Conservation (phyloP, 768 basidiomycete genomes). For the Leccinum uliginosum region DNA sequence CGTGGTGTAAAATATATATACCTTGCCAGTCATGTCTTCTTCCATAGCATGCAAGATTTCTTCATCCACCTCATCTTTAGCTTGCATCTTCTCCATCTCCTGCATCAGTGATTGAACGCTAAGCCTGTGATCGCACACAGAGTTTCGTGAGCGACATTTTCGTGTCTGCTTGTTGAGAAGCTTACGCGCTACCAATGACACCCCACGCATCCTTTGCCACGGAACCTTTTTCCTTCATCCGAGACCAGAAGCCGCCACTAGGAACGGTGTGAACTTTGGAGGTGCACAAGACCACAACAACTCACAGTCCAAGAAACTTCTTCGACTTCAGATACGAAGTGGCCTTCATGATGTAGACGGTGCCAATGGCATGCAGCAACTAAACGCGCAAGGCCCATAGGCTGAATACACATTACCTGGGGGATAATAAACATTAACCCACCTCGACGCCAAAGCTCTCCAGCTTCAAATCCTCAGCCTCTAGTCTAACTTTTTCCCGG, state of each 20-base stretch:
- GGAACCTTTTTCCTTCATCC: constrained; percentile 90
- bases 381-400: constrained; percentile 22
- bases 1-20: constrained; percentile 25
- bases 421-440: constrained; percentile 17
- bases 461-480: constrained; percentile 92
- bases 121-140: constrained; percentile 29
- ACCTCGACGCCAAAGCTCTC: constrained; percentile 98
- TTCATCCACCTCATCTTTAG: constrained; percentile 83
- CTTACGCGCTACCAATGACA: constrained; percentile 92
- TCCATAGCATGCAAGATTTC: constrained; percentile 84
- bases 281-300: constrained; percentile 15
- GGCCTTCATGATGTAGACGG: constrained; percentile 90
- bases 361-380: constrained; percentile 88
- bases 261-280: constrained; percentile 7
- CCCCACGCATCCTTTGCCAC: constrained; percentile 97
- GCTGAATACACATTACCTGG: constrained; percentile 3
- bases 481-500: constrained; percentile 68
- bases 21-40: constrained; percentile 91
- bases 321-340: constrained; percentile 87
- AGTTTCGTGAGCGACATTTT: constrained; percentile 54
- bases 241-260: constrained; percentile 87
- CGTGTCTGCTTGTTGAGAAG: constrained; percentile 29
- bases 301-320: constrained; percentile 87
- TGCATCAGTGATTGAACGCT: constrained; percentile 31
- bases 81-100: constrained; percentile 89